Conservation (phyloP, 2,329 filamentous ascomycete species). For the Cercospora janseana region DNA sequence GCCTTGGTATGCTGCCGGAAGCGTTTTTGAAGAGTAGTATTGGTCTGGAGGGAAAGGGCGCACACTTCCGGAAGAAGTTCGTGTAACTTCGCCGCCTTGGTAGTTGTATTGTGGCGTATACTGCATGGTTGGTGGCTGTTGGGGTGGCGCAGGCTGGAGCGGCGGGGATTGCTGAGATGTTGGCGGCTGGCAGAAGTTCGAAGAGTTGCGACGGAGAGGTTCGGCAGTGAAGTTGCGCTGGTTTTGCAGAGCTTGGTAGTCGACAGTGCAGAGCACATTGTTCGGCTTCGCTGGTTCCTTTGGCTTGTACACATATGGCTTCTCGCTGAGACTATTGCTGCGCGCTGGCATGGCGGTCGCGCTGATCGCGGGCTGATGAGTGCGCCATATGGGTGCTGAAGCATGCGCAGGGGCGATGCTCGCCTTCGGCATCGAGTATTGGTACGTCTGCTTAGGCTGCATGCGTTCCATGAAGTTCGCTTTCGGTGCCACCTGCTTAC, state of each 20-base stretch:
- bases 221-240: slow-evolving; percentile 34
- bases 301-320: slow-evolving; percentile 43
- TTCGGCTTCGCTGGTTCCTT: slow-evolving; percentile 33
- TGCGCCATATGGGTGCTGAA: slow-evolving; percentile 18
- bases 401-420: slow-evolving; percentile 28
- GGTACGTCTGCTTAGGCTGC: slow-evolving; percentile 38
- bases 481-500: slow-evolving; percentile 62
- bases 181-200: slow-evolving; percentile 16
- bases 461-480: slow-evolving; percentile 72
- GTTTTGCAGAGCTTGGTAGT: slow-evolving; percentile 34
- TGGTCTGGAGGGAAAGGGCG: slow-evolving; percentile 39
- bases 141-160: slow-evolving; percentile 3
- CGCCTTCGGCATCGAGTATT: slow-evolving; percentile 29
- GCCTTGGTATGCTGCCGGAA: slow-evolving; percentile 39
- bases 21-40: slow-evolving; percentile 38
- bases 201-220: slow-evolving; percentile 24
- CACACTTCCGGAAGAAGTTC: slow-evolving; percentile 26
- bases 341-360: slow-evolving; percentile 17
- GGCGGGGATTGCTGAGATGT: slow-evolving; percentile 4
- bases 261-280: slow-evolving; percentile 31
- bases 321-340: slow-evolving; percentile 26
- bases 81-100: slow-evolving; percentile 29
- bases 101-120: slow-evolving; percentile 29
- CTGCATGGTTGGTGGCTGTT: slow-evolving; percentile 16
- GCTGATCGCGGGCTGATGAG: slow-evolving; percentile 18